Conservation (phyloP, 208 protist species). For the Entamoeba nuttalli region DNA sequence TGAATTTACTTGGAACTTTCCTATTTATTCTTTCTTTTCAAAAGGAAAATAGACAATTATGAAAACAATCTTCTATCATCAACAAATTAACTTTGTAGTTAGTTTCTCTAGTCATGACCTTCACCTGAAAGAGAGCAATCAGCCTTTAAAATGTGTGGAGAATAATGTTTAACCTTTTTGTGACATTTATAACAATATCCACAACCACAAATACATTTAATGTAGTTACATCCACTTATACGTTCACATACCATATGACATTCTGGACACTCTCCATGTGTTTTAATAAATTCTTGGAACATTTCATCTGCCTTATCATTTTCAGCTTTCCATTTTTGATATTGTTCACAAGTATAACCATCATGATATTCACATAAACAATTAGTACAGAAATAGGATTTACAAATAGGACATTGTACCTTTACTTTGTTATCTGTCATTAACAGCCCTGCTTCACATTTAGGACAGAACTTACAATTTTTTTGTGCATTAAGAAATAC, state of each 20-base stretch:
- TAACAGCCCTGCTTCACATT: background rate
- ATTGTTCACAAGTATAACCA: background rate
- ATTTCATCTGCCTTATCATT: background rate
- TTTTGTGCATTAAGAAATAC: background rate
- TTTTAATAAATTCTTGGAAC: background rate
- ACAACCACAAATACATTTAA: background rate
- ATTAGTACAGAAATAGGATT: background rate
- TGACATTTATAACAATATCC: background rate
- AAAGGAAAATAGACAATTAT: no score
- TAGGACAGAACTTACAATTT: background rate
- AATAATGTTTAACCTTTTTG: background rate
- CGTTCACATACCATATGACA: background rate
- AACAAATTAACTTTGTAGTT: no score
- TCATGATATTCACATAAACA: background rate
- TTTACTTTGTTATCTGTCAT: background rate
- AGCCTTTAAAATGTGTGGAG: background rate
- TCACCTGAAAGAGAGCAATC: background rate
- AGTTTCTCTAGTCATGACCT: background rate
- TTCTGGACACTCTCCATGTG: background rate
- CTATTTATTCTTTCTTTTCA: no score
- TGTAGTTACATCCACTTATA: background rate
- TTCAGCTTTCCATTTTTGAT: background rate
- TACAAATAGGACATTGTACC: background rate
- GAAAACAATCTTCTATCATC: no score
- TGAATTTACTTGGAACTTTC: no score